Base-by-base conservation (phyloP, 176 grass and related monocot genomes). In the Eleusine indica region DNA sequence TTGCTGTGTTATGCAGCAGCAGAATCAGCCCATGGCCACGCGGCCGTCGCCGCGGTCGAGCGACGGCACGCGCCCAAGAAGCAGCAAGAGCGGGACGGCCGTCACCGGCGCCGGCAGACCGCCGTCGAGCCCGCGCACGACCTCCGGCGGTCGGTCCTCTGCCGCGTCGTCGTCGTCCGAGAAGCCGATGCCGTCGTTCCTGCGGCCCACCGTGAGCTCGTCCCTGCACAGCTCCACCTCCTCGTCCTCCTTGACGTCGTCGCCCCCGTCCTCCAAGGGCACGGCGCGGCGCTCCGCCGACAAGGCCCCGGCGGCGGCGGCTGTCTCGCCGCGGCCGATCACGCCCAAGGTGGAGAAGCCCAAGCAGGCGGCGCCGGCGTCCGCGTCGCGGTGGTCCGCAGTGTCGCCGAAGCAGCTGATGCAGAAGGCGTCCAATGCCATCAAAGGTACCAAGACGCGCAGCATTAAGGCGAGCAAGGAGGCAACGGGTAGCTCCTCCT, bases 151-250 rank as follows among this genome's bases (percentile, higher is more conserved):
- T 17, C 17, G 70, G 44, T 69, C 75, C 13, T 30, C 77, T 47
- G 32, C 32, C 32, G 43, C 71, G 13, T 51, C 85, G 64, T 71
- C 70, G 17, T 52, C 85, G 65, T 66, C 76, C 16, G 89, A 91
- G 69, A 87, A 90, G 75, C 80, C 80, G 80, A 1, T 79, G 61
- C 88, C 88, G 18, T 90, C 88, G 12, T 90, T 90, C 84, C 80
- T 90, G 80, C 88, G 84, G 41, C 79, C 84, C 61, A 86, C 88
- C 80, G 88, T 90, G 41, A 90, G 88, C 75, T 90, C 88, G 68
- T 52, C 83, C n/a, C 49, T 86, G 74, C 88, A 82, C 84, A 83
- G 80, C 88, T 83, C 84, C 60, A 74, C 74, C 8, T 82, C 78
- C 1, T 65, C 82, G 1, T 73, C 79, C 22, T 81, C 77, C 1